A percentile compares a stretch with the other conserved stretches of the same genome.
Conservation (phyloP, 2,329 filamentous ascomycete species). For the Colletotrichum costaricense region DNA sequence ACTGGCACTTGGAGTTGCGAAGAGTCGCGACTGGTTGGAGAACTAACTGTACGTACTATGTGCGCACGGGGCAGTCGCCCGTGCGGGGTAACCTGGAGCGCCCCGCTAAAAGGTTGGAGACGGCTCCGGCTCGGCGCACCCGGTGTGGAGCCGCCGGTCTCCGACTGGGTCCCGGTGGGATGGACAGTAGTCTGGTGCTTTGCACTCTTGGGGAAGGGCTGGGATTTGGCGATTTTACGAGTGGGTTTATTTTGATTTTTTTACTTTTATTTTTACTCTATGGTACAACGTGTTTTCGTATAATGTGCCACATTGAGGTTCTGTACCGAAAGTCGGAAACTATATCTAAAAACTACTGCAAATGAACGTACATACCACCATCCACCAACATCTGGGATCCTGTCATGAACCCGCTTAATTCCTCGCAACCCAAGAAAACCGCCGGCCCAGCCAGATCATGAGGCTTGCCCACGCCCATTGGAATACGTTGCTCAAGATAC, state of each 20-base stretch:
- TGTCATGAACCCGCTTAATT: constrained; percentile 73
- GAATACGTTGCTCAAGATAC: constrained; percentile 77
- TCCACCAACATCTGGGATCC: constrained; percentile 79
- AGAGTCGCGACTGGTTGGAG: not conserved
- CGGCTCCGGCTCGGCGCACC: not conserved
- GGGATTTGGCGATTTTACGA: too few species aligned
- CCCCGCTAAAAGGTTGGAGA: not conserved
- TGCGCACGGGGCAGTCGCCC: not conserved
- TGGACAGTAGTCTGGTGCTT: not conserved
- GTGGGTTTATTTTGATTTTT: too few species aligned
- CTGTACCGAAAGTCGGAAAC: too few species aligned
- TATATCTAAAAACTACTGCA: constrained; percentile 60
- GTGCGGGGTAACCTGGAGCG: not conserved
- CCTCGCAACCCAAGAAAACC: constrained; percentile 75
- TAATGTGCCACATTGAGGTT: too few species aligned
- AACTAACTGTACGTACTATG: too few species aligned
- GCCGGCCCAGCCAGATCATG: constrained; percentile 77
- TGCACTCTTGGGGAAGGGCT: too few species aligned
- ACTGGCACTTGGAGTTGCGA: too few species aligned
- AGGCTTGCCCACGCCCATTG: constrained; percentile 70
- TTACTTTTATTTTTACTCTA: not conserved
- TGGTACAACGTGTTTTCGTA: not conserved
- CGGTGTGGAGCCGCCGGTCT: not conserved
- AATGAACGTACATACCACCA: constrained; percentile 78
- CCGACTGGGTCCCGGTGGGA: not conserved